Percentiles rank a stretch among this genome's conserved stretches.
These are phyloP conservation scores for Uronychia setigera DNA, from an alignment of 73 alveolate genomes.

Conservation along the genomic window DNA sequence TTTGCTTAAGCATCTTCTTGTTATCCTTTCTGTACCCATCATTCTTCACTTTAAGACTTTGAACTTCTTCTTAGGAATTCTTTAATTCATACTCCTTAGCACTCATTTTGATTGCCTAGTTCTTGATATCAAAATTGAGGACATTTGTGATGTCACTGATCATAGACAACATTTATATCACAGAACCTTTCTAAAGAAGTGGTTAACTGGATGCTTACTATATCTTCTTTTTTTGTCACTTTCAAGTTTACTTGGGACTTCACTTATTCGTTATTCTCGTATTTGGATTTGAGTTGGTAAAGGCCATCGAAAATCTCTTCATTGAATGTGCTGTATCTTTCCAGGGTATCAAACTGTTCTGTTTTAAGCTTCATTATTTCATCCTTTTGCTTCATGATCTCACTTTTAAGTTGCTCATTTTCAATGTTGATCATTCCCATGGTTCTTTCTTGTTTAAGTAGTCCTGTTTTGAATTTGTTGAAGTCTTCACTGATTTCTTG, in stretches of 20 bases:
- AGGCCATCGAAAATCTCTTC: neutral
- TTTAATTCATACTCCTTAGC: neutral
- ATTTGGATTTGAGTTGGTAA: neutral
- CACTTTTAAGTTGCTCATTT: neutral
- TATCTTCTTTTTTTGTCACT: neutral
- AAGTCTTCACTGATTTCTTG: neutral
- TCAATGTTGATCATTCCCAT: neutral
- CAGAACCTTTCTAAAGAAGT: neutral
- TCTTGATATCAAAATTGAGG: neutral
- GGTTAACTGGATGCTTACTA: too few relatives aligned
- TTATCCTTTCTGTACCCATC: neutral
- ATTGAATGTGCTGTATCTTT: neutral
- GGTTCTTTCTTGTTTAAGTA: neutral
- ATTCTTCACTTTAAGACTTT: neutral
- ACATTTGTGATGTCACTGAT: neutral
- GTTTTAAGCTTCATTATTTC: neutral
- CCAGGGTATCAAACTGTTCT: neutral
- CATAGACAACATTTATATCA: neutral
- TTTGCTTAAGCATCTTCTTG: neutral
- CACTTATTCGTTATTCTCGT: neutral
- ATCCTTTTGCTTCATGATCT: neutral
- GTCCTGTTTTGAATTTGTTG: neutral
- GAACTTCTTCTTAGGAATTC: neutral
- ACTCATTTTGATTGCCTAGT: neutral
- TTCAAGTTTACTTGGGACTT: neutral